phyloP scores from a whole-genome alignment of 805 yeast genomes.

The Saccharomycopsis lassenensis region DNA sequence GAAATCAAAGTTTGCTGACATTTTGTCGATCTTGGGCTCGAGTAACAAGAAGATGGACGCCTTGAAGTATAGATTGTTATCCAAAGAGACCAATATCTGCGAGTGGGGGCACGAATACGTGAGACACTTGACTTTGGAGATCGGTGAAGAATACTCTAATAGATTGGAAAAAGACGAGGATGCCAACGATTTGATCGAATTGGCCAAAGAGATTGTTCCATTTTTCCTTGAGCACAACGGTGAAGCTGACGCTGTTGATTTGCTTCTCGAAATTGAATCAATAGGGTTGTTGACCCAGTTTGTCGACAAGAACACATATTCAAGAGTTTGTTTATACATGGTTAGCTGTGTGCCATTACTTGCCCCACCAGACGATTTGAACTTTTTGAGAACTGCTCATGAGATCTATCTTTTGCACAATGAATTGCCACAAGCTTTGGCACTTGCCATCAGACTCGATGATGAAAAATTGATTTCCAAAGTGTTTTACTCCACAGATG shows the following conservation, averaged over 20 bases:
- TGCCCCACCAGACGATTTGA: slow-evolving; percentile 87
- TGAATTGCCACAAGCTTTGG: slow-evolving; percentile 80
- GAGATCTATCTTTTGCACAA: slow-evolving; percentile 70
- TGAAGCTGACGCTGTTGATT: slow-evolving; percentile 96
- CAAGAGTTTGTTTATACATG: slow-evolving; percentile 88
- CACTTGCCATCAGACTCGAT: slow-evolving; percentile 81
- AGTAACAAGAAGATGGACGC: slow-evolving; percentile 73
- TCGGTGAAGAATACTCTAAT: slow-evolving; percentile 75
- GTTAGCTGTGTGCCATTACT: slow-evolving; percentile 92
- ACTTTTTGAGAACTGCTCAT: slow-evolving; percentile 81
- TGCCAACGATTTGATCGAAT: slow-evolving; percentile 36
- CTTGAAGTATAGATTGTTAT: slow-evolving; percentile 62
- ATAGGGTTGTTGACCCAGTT: slow-evolving; percentile 73
- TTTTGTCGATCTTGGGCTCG: slow-evolving; percentile 83
- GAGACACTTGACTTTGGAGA: slow-evolving; percentile 90
- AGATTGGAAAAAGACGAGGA: slow-evolving; percentile 29
- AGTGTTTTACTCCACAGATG: slow-evolving; percentile 74
- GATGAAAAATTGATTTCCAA: slow-evolving; percentile 65
- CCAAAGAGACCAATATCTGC: slow-evolving; percentile 46
- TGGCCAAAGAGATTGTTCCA: slow-evolving; percentile 74
- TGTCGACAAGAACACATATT: slow-evolving; percentile 75
- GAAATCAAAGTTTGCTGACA: slow-evolving; percentile 64
- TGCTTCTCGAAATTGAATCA: slow-evolving; percentile 78
- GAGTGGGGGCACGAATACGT: slow-evolving; percentile 98
- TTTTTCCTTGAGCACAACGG: slow-evolving; percentile 90